Conservation (phyloP, 169 alveolate genomes). For the Cryptosporidium sp. region DNA sequence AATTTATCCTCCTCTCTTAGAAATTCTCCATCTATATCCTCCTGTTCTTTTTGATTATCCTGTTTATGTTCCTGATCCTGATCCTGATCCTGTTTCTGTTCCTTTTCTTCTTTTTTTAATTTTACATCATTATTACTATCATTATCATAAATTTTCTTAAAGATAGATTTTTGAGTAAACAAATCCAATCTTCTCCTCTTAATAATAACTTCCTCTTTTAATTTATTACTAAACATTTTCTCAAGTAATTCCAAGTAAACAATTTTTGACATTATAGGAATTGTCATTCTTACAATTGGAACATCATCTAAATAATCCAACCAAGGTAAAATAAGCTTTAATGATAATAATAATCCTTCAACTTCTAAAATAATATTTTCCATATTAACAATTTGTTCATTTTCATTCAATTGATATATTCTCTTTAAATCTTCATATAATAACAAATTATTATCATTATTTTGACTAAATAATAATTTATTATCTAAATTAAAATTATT, state of each 20-base stretch:
- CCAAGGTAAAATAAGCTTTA: constrained; percentile 63
- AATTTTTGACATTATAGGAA: constrained; percentile 1
- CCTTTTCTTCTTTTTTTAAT: not conserved
- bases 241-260: constrained; percentile 5
- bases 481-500: not conserved
- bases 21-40: not conserved
- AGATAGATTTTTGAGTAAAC: not conserved
- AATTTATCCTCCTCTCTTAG: not conserved
- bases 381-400: not conserved
- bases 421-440: constrained; percentile 3
- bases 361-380: constrained; percentile 23
- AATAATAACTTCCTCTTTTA: not conserved
- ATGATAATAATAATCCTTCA: constrained; percentile 45
- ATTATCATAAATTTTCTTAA: not conserved
- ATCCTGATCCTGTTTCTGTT: not conserved
- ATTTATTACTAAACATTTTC: not conserved
- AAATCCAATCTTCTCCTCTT: not conserved
- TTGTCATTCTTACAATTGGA: constrained; percentile 40
- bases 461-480: not conserved
- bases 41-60: not conserved
- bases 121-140: not conserved
- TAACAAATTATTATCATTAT: not conserved
- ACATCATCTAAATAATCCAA: constrained; percentile 44
- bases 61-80: not conserved
- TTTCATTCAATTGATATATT: not conserved